Evolutionary conservation across 306 rosid genomes (phyloP), one percentile per base, ranked within the genome.

Genomic region (Carpinus viminea): DNA sequence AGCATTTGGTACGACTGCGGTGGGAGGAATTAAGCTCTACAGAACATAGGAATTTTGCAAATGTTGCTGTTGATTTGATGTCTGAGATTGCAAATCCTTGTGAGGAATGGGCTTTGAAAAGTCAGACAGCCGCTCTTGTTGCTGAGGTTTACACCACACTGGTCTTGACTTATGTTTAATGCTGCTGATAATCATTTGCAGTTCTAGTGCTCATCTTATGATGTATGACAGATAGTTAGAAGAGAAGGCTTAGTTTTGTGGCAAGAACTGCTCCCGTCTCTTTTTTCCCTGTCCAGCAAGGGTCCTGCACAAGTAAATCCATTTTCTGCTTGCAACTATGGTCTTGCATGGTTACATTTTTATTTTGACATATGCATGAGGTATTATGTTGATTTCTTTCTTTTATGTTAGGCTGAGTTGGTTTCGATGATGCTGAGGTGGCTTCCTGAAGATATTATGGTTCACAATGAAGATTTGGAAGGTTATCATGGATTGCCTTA

Each of bases 371-470:
- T 76, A 55, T 79, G 65, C 53, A 59, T 62, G 26, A 12, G 77
- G 59, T 57, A 64, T 1, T 81, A 31, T 77, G 50, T 66, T 66
- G 72, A 66, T 66, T 5, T 43, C 52, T 41, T 57, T 55, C 71
- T 78, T 57, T 83, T 72, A 62, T 82, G 53, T 74, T 81, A 95
- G 99, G 99, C 96, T 79, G 98, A 95, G 91, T 89, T 95, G 91
- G 98, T 95, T 70, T 86, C 96, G 24, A 95, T 95, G 97, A 88
- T 83, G 94, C 90, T 95, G 82, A 90, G 98, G 89, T 95, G 99
- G 99, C 98, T 95, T 82, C 99, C 98, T 74, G 99, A 95, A 87
- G 99, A 95, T 76, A 91, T 93, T 83, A 90, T 98, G 2, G 96
- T 95, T 83, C 98, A 95, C 84, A 91, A 95, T 84, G 99, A 95